Conservation (phyloP, 2,329 filamentous ascomycete genomes). For the Xylariaceae sp. region DNA sequence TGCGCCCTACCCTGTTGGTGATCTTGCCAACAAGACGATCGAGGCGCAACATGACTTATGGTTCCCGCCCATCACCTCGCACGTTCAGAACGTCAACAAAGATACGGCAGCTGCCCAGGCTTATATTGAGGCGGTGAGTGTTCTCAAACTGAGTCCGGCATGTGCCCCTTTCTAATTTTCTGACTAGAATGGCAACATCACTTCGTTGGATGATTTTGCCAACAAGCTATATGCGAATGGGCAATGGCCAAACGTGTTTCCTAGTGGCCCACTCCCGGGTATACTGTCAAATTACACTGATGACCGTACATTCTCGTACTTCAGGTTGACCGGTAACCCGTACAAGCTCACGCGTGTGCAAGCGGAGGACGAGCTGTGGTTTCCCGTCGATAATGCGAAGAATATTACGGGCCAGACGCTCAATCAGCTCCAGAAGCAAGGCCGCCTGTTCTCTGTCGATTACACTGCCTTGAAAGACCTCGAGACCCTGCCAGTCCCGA, state of each 20-base stretch:
- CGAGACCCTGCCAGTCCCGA: slow-evolving; percentile 1
- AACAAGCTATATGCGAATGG: slow-evolving; percentile 35
- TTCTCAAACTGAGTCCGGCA: too few relatives aligned
- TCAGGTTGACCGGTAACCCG: slow-evolving; percentile 40
- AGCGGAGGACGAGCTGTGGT: slow-evolving; percentile 33
- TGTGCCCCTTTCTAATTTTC: neutral
- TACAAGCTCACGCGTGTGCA: slow-evolving; percentile 35
- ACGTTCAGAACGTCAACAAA: too few relatives aligned
- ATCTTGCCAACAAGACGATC: slow-evolving; percentile 15
- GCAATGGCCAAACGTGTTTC: slow-evolving; percentile 36
- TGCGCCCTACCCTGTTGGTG: slow-evolving; percentile 12
- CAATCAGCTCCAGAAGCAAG: slow-evolving; percentile 29
- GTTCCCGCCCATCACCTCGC: slow-evolving; percentile 7
- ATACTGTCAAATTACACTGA: slow-evolving; percentile 42
- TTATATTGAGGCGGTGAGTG: slow-evolving; percentile 9
- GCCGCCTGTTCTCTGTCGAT: slow-evolving; percentile 42
- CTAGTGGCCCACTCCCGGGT: slow-evolving; percentile 33
- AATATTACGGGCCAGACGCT: slow-evolving; percentile 32
- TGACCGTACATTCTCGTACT: slow-evolving; percentile 46
- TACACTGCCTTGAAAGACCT: slow-evolving; percentile 34
- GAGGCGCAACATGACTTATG: slow-evolving; percentile 10
- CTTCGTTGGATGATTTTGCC: slow-evolving; percentile 34
- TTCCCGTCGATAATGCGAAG: slow-evolving; percentile 31
- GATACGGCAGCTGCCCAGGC: slow-evolving; percentile 1
- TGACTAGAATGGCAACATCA: slow-evolving; percentile 9